Evolutionary conservation across 2,329 filamentous ascomycete species (phyloP).

Genomic region (Grosmannia serpens): DNA sequence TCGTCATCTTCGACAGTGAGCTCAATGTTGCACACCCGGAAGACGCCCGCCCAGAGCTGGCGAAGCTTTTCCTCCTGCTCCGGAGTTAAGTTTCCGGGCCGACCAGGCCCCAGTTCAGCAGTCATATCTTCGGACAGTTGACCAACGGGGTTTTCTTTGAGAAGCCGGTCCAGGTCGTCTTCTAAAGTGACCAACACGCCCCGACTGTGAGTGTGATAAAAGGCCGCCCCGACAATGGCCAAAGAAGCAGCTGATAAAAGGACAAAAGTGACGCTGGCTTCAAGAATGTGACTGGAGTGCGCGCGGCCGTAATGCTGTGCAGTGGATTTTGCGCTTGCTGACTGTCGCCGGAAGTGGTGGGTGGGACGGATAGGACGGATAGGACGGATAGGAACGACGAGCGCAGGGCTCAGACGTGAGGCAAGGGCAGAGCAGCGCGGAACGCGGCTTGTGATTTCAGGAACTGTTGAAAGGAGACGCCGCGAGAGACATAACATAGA

Average conservation of each 20-base stretch:
- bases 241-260: constrained; percentile 4
- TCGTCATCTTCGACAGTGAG: constrained; percentile 20
- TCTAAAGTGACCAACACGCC: not conserved
- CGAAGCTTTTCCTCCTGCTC: constrained; percentile 83
- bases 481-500: not conserved
- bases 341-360: not conserved
- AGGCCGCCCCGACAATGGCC: not conserved
- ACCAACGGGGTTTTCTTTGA: not conserved
- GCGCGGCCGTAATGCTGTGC: too few species aligned
- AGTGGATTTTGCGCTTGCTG: not conserved
- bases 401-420: not conserved
- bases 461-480: not conserved
- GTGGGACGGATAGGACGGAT: not conserved
- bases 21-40: constrained; percentile 62
- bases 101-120: constrained; percentile 47
- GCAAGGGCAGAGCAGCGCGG: not conserved
- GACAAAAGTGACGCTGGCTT: constrained; percentile 1
- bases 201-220: not conserved
- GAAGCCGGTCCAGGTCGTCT: not conserved
- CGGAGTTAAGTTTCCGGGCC: constrained; percentile 74
- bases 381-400: not conserved
- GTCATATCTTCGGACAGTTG: constrained; percentile 9
- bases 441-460: not conserved
- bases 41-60: constrained; percentile 69
- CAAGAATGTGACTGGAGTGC: not conserved